Evolutionary conservation across 2,329 filamentous ascomycete genomes (phyloP), one percentile per base, ranked within the genome.

Genomic region (Trichocomaceae sp.): DNA sequence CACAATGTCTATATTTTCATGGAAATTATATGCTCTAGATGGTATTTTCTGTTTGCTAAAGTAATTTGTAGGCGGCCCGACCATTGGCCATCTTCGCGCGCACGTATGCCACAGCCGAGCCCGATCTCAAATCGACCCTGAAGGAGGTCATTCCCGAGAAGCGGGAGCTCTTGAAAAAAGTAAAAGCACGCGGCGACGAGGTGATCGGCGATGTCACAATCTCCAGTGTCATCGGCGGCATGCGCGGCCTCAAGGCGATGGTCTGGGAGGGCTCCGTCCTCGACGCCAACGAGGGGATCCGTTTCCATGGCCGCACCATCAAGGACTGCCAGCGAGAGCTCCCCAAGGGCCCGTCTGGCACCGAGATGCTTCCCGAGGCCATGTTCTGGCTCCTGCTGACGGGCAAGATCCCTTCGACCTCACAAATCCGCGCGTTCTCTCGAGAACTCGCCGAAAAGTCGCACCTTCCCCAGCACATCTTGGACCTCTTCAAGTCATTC

Each of bases 371-470:
- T 12, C 93, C 93, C 47, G 93, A 99, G 75, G 85, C 92, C 73
- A 99, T 99, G 93, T 99, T 99, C 81, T 99, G 93, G 93, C 84
- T 97, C 42, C 84, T 99, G 50, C 80, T 99, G 63, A 99, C 93
- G 9, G 93, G 93, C 57, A 82, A 95, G 73, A 88, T 97, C 20
- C 93, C 93, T 22, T 88, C 87, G 1, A 86, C 85, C 20, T 77
- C 77, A 59, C 93, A 99, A 74, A 83, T 93, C 59, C 88, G 92
- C 65, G 78, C 76, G 45, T 84, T 99, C 64, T 95, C 90, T 47
- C 83, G 85, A 56, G 86, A 97, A 72, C 80, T 97, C 22, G 93
- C 93, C 50, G 86, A 91, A 70, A 86, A 96, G 76, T 87, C 88
- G 20, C 77, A 83, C 64, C 83, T 99, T 50, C 93, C 93, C 22